A percentile compares a stretch with the other conserved stretches of the same genome.
These are phyloP conservation scores for Ichthyophthirius multifiliis DNA, from an alignment of 169 alveolate species.

Conservation along the genomic window DNA sequence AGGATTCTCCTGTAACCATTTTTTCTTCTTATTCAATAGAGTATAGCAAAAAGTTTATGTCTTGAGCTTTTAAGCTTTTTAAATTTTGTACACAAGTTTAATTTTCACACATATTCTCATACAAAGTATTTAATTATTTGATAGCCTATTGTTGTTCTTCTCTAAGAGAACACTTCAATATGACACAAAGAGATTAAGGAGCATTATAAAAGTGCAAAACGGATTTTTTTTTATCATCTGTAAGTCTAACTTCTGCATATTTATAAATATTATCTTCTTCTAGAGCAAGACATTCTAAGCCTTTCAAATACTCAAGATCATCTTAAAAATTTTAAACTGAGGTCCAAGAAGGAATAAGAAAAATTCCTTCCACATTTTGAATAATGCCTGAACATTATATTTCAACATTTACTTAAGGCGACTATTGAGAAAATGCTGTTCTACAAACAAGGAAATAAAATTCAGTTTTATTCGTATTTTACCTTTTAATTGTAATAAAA, in stretches of 20 bases:
- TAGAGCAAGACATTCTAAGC: not conserved
- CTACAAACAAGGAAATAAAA: not conserved
- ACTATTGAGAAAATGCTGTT: not conserved
- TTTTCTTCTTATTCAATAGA: slow-evolving; percentile 28
- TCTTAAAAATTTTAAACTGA: too few species aligned
- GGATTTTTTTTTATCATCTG: not conserved
- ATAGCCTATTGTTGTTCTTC: slow-evolving; percentile 9
- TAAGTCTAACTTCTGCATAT: slow-evolving; percentile 19
- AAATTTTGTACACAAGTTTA: too few species aligned
- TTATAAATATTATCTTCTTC: slow-evolving; percentile 10
- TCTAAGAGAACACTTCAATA: slow-evolving; percentile 1
- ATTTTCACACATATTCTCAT: too few species aligned
- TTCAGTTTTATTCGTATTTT: not conserved
- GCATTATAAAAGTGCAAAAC: slow-evolving; percentile 6
- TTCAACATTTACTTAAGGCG: not conserved
- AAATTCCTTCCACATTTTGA: not conserved
- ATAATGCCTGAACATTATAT: slow-evolving; percentile 5
- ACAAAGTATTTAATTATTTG: slow-evolving; percentile 13
- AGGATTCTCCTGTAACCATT: not conserved
- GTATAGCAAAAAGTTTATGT: slow-evolving; percentile 74
- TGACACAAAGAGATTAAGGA: slow-evolving; percentile 9
- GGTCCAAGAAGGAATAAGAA: too few species aligned
- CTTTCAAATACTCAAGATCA: not conserved
- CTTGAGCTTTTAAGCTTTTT: slow-evolving; percentile 28
- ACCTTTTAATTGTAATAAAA: not conserved